Evolutionary conservation across 139 green algal genomes (phyloP).

Genomic region (Volvox africanus): DNA sequence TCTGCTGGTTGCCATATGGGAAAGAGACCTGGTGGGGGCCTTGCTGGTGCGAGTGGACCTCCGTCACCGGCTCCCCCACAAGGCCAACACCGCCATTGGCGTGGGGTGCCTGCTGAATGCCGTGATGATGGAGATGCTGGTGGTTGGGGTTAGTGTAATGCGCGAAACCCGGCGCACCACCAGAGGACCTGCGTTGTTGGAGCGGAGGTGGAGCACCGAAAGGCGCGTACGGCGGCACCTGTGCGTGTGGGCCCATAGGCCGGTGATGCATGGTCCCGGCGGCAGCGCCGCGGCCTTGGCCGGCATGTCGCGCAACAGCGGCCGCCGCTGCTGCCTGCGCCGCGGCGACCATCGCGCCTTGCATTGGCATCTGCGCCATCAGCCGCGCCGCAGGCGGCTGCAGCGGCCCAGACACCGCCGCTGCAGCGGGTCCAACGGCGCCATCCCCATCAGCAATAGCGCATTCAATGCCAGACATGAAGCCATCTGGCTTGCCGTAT

Average conservation of each 20-base stretch:
- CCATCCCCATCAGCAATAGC: not conserved
- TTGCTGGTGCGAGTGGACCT: not conserved
- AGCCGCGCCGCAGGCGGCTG: not conserved
- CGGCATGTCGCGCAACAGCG: not conserved
- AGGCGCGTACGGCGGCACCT: not conserved
- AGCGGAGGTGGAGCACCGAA: slow-evolving; percentile 1
- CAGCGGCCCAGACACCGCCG: not conserved
- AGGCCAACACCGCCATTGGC: no score
- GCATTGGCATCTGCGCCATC: not conserved
- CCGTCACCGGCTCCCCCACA: not conserved
- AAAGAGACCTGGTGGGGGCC: not conserved
- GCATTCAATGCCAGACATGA: not conserved
- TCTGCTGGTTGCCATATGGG: not conserved
- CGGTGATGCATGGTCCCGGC: not conserved
- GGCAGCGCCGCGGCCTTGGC: not conserved
- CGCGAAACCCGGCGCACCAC: not conserved
- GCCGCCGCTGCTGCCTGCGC: slow-evolving; percentile 4
- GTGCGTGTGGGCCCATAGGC: not conserved
- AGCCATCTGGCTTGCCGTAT: not conserved
- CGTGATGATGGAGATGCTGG: not conserved
- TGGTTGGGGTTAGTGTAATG: not conserved
- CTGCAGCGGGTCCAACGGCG: not conserved
- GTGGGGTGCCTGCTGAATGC: not conserved
- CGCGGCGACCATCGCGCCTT: slow-evolving; percentile 16
- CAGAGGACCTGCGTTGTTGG: not conserved